A percentile compares a stretch with the other conserved stretches of the same genome.
Conservation (phyloP, 1,284 basidiomycete species). For the Rhodotorula sp. region DNA sequence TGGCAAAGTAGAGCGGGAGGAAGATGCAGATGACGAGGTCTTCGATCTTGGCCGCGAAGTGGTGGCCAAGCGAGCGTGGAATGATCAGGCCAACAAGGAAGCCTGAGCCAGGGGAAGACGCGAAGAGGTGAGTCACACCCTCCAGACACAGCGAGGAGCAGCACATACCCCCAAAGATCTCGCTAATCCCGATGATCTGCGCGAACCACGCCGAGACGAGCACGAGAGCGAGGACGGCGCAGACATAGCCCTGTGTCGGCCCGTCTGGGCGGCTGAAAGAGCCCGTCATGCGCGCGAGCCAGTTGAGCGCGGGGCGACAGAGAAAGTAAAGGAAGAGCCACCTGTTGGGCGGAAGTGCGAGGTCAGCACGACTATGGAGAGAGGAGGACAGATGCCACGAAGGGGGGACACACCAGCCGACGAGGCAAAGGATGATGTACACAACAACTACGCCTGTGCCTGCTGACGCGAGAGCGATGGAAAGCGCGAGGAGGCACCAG, state of each 20-base stretch:
- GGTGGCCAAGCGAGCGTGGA: slow-evolving; percentile 78
- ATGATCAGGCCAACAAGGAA: slow-evolving; percentile 87
- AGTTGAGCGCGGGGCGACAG: slow-evolving; percentile 55
- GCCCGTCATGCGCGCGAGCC: slow-evolving; percentile 71
- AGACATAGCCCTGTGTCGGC: slow-evolving; percentile 76
- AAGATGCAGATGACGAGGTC: slow-evolving; percentile 68
- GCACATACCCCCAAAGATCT: slow-evolving; percentile 14
- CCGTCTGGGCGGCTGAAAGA: slow-evolving; percentile 64
- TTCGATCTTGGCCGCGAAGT: slow-evolving; percentile 69
- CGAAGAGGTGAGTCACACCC: slow-evolving; percentile 58
- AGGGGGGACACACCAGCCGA: slow-evolving; percentile 62
- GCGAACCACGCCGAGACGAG: slow-evolving; percentile 81
- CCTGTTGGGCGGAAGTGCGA: slow-evolving; percentile 47
- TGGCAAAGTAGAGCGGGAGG: slow-evolving; percentile 60
- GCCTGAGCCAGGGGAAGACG: slow-evolving; percentile 57
- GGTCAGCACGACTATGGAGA: background rate
- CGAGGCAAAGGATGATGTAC: slow-evolving; percentile 75
- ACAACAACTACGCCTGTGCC: slow-evolving; percentile 66
- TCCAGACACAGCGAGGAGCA: too few relatives aligned
- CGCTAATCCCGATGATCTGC: slow-evolving; percentile 71
- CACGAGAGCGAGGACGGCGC: slow-evolving; percentile 68
- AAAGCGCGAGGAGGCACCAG: slow-evolving; percentile 69
- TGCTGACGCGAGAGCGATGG: slow-evolving; percentile 86
- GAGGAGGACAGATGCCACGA: too few relatives aligned
- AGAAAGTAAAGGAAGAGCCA: slow-evolving; percentile 75